Base-by-base conservation (phyloP, 1,284 basidiomycete species). In the Abortiporus biennis region DNA sequence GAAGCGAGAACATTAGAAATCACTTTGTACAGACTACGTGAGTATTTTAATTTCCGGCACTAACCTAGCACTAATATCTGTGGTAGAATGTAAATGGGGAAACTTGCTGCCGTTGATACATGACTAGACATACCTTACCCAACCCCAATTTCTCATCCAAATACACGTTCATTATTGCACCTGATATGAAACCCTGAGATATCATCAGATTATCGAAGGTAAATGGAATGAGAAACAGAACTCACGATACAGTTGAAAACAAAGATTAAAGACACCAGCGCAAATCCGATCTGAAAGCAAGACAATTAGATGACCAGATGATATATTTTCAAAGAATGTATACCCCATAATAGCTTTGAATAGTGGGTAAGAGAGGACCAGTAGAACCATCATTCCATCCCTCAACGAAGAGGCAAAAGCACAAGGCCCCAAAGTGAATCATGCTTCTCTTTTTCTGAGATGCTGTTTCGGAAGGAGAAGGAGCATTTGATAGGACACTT, bases 311-410 rank as follows among this genome's bases (percentile, higher is more conserved):
- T n/a, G n/a, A n/a, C n/a, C n/a, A n/a, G n/a, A n/a, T n/a, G n/a
- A n/a, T 43, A 12, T 42, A 20, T 34, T 29, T 1, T 38, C 8
- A 36, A 22, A 20, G 15, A 31, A 23, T 15, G 50, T 63, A 33
- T 50, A 79, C 78, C 48, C 72, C 48, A 49, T 81, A 81, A 30
- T 69, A 62, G 8, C 57, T 53, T 50, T 79, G 78, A 37, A 81
- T 76, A 15, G 67, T 62, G 15, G 76, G 78, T 1, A 81, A 59
- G 32, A 80, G 57, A 15, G 78, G 76, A 2, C 78, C 75, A 9
- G 67, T 67, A 2, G 71, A 65, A 16, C 72, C 76, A 53, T 78
- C 76, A 46, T 77, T 78, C 76, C 76, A 78, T 13, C 76, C 76
- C 20, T 67, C 65, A 3, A 74, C 52, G 52, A 72, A 72, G 40